These are phyloP conservation scores for Scenedesmus sp. DNA, from an alignment of 163 green algal species.

Conservation along the genomic window DNA sequence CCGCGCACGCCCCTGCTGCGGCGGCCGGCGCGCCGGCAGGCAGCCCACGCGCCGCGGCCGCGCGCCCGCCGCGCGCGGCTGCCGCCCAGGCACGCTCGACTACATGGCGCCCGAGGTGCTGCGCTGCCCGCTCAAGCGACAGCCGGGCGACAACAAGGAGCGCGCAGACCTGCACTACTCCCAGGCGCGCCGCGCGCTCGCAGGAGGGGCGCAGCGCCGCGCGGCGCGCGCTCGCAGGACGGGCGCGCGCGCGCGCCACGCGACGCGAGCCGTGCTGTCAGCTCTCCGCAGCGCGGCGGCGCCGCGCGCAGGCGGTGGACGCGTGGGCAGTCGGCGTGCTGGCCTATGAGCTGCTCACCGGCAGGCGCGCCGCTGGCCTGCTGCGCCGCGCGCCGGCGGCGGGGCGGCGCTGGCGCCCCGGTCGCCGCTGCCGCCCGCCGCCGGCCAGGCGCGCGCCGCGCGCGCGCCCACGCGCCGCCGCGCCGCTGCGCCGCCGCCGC, in stretches of 20 bases:
- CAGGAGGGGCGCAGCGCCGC: too few species aligned
- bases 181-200: too few species aligned
- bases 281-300: too few species aligned
- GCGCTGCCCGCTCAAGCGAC: conserved; percentile 27
- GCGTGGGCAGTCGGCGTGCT: conserved; percentile 35
- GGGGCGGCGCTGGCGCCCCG: too few species aligned
- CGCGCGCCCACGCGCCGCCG: conserved; percentile 34
- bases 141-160: conserved; percentile 36
- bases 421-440: not conserved
- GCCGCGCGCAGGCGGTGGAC: conserved; percentile 23
- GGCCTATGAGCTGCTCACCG: conserved; percentile 26
- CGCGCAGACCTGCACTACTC: conserved; percentile 17
- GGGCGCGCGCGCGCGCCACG: too few species aligned
- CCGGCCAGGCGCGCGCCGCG: too few species aligned
- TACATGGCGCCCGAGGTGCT: conserved; percentile 45
- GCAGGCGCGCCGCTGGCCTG: not conserved
- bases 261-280: too few species aligned
- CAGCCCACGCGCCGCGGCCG: too few species aligned
- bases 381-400: conserved; percentile 76
- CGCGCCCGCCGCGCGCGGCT: too few species aligned
- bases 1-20: conserved; percentile 24
- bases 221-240: too few species aligned
- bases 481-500: conserved; percentile 63
- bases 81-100: conserved; percentile 14
- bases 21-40: too few species aligned